Base-by-base conservation (phyloP, 164 flowering plant genomes). In the Annona cherimola region DNA sequence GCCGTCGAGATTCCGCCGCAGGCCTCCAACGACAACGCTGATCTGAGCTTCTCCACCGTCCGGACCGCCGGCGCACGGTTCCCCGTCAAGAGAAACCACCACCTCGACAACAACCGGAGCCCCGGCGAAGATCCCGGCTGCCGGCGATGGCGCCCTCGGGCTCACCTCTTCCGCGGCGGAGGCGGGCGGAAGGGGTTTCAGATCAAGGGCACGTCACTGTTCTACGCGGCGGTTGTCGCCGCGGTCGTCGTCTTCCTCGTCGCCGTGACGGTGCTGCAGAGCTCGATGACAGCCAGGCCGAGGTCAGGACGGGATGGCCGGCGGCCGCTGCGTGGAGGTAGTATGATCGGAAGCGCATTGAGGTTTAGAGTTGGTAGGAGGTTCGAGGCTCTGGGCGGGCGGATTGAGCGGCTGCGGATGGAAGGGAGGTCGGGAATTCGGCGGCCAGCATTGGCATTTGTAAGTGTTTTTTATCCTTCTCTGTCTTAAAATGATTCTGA, bases 261-360 rank as follows among this genome's bases (percentile, higher is more conserved):
- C 73, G 88, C 86, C 61, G 82, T 89, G 19, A 73, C 87, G 78
- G 74, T 89, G 75, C 41, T 90, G 77, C 95, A 87, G 87, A 88
- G 80, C 81, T 84, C 89, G 54, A 50, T 50, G 57, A 50, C 57
- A 11, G 57, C 39, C 55, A 7, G 55, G 55, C 55, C 11, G 55
- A 50, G 55, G 69, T 26, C 35, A 26, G 35, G 35, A 26, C 35
- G 14, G 55, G 14, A 2, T 4, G 7, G 55, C 14, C 4, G 55
- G 55, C 8, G 55, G 55, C 14, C 55, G 8, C 14, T 50, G 55
- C 12, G 55, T 50, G 55, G 55, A 50, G 55, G 55, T 50, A 7
- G 8, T 50, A 50, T 50, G 55, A 9, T 3, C 55, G 55, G 55
- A 14, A 50, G 12, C 14, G 8, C 55, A 7, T 14, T 50, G 12